Evolutionary conservation across 176 grass and related monocot species (phyloP).

Genomic region (Alloteropsis semialata): DNA sequence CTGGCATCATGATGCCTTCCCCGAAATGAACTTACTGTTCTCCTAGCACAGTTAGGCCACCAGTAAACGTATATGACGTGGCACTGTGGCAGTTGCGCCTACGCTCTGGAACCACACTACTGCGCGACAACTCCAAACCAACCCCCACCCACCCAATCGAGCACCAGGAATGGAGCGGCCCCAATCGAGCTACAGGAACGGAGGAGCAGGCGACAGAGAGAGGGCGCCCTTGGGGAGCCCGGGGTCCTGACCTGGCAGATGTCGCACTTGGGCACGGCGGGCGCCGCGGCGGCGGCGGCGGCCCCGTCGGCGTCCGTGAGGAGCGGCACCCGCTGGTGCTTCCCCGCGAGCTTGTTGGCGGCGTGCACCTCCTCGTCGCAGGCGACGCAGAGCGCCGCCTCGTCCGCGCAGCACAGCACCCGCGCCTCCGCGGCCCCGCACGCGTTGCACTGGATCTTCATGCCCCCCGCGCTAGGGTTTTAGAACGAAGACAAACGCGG

Average conservation of each 20-base stretch:
- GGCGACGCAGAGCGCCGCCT: conserved; percentile 74
- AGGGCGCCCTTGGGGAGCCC: too few relatives aligned
- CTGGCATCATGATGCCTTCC: neutral
- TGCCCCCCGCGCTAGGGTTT: conserved; percentile 31
- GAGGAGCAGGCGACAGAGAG: neutral
- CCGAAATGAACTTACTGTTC: neutral
- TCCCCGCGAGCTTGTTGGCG: conserved; percentile 76
- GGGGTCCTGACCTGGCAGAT: conserved; percentile 61
- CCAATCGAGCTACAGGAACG: neutral
- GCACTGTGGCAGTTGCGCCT: neutral
- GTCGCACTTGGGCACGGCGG: conserved; percentile 69
- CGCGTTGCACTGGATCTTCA: conserved; percentile 95
- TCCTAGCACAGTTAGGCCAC: neutral
- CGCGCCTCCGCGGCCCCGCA: conserved; percentile 71
- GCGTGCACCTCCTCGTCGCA: conserved; percentile 89
- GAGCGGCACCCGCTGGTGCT: conserved; percentile 86
- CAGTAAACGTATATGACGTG: neutral
- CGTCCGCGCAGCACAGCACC: conserved; percentile 87
- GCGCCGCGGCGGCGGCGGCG: neutral
- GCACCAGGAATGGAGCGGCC: neutral
- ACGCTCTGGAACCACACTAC: neutral
- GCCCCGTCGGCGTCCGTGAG: conserved; percentile 23
- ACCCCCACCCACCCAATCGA: neutral
- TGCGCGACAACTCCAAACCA: neutral
- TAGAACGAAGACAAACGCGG: too few relatives aligned